Evolutionary conservation across 306 rosid species (phyloP).

Genomic region (Geum urbanum): DNA sequence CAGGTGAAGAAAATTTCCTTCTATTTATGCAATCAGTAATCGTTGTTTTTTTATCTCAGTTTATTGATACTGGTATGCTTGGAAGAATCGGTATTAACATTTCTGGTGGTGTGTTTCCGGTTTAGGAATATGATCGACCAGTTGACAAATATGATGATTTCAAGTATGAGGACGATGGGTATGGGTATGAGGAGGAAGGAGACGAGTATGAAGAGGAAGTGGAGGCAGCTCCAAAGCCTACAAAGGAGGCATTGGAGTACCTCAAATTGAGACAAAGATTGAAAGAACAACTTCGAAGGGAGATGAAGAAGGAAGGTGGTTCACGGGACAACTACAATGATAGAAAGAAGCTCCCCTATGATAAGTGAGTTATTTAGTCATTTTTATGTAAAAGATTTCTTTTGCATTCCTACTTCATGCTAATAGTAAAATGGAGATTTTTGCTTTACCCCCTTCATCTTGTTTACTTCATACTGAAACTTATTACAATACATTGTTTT

Average conservation of each 20-base stretch:
- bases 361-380: conserved; percentile 52
- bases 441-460: no score
- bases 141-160: conserved; percentile 49
- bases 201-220: conserved; percentile 50
- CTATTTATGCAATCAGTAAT: background rate
- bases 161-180: conserved; percentile 42
- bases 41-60: background rate
- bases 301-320: conserved; percentile 47
- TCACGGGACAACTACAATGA: conserved; percentile 34
- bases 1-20: conserved; percentile 41
- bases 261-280: conserved; percentile 67
- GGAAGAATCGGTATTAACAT: background rate
- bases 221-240: conserved; percentile 51
- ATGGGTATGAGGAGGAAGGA: conserved; percentile 42
- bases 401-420: background rate
- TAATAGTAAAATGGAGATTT: background rate
- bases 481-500: background rate
- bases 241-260: conserved; percentile 63
- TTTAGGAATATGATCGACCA: conserved; percentile 33
- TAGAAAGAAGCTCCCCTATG: conserved; percentile 51
- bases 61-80: background rate
- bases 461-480: background rate
- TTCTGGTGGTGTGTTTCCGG: background rate
- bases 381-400: background rate
- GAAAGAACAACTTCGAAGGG: conserved; percentile 60